Evolutionary conservation across 176 grass and related monocot species (phyloP), one percentile per base, ranked within the genome.

Genomic region (Chloris gayana): DNA sequence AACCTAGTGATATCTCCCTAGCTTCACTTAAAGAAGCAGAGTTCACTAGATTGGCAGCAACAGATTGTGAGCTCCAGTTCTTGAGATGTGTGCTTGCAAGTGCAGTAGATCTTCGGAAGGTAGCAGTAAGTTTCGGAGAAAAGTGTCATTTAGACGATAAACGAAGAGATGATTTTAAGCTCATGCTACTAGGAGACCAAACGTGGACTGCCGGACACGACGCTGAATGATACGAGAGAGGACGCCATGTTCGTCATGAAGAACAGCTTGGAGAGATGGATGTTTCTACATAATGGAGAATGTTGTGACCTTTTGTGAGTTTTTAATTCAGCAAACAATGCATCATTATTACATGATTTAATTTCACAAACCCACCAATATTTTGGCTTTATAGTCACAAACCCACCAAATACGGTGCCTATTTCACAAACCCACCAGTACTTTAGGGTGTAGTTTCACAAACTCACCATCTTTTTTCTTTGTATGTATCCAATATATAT

Each of bases 11-110:
- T 0, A 59, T 59, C 12, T 59, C 22, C 37, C 26, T 75, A 25
- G 2, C 17, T 14, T 39, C 35, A 58, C 12, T 54, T 59, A 13
- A 22, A 25, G 1, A 10, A 14, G 51, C 51, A 39, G 72, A 75
- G 33, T 75, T 75, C 1, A 39, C 13, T 34, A 51, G 72, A 26
- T 39, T 75, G 51, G 17, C 72, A 5, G 72, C 51, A 59, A 75
- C 72, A 1, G 13, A 12, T 2, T 59, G 53, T 1, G 42, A 71
- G 4, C 14, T 47, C 41, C 69, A 26, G 6, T 71, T 66, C 63
- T 35, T 66, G 17, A 15, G 18, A 10, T 35, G 4, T 18, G 31
- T 66, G 30, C 14, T 66, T 10, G 30, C 63, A 35, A 35, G 63
- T 5, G 31, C 63, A 31, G 19, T 35, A 7, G 10, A 29, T 29